A percentile compares a stretch with the other conserved stretches of the same genome.
These are phyloP conservation scores for Priceomyces castillae DNA, from an alignment of 805 yeast genomes.

Conservation along the genomic window DNA sequence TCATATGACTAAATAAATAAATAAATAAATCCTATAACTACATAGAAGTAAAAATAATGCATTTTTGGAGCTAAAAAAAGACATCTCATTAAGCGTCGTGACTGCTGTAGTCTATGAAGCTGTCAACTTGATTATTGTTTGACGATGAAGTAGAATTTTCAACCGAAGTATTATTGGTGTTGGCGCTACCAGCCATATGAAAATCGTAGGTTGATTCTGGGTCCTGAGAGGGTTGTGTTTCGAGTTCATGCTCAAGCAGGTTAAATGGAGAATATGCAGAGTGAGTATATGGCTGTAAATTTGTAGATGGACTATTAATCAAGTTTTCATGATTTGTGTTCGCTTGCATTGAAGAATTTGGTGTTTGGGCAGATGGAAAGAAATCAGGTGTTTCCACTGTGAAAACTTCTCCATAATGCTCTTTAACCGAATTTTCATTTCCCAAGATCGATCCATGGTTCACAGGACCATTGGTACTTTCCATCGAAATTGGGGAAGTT, in stretches of 20 bases:
- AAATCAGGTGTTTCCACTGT: conserved; percentile 23
- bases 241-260: conserved; percentile 3
- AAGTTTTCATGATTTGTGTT: conserved; percentile 7
- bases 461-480: conserved; percentile 7
- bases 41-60: conserved; percentile 3
- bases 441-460: conserved; percentile 4
- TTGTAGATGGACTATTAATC: conserved; percentile 12
- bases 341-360: conserved; percentile 6
- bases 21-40: conserved; percentile 2
- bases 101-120: conserved; percentile 24
- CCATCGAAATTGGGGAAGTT: conserved; percentile 18
- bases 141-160: conserved; percentile 8
- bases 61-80: not conserved
- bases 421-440: conserved; percentile 5
- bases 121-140: conserved; percentile 16
- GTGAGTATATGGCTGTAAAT: conserved; percentile 14
- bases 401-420: conserved; percentile 17
- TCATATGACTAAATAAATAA: not conserved
- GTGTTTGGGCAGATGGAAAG: conserved; percentile 16
- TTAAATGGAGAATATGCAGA: conserved; percentile 10
- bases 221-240: conserved; percentile 5
- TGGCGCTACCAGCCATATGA: conserved; percentile 6
- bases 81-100: conserved; percentile 3
- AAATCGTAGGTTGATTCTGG: conserved; percentile 11
- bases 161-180: conserved; percentile 8